Base-by-base conservation (phyloP, 2,329 filamentous ascomycete species). In the Aspergillus sp. region DNA sequence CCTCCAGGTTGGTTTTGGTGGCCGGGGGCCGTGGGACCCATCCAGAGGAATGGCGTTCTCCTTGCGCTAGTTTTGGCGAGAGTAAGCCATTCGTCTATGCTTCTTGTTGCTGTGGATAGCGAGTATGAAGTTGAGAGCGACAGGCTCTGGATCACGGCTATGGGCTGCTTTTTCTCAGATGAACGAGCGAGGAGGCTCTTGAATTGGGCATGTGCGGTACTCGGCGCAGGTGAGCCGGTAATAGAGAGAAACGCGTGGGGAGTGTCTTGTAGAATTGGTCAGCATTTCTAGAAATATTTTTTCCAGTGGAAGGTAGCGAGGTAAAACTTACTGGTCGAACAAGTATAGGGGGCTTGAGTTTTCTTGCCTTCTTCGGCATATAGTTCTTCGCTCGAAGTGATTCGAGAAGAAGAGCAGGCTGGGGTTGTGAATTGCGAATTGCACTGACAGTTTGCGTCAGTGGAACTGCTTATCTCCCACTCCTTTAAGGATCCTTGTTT, bases 31-130 rank as follows among this genome's bases (percentile, higher is more conserved):
- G 69, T 71, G 20, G 76, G 77, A 5, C 76, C 73, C 15, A 80
- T 57, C 70, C 77, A 77, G 17, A 80, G 70, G 61, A 79, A 75
- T 4, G 77, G 76, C 3, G 73, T 73, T 37, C 73, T 75, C 12
- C 72, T 69, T 56, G 70, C 66, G 11, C 70, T 74, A 24, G 64
- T 61, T 51, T 70, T 65, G 8, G 75, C 72, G 4, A 77, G 60
- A 9, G 59, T 57, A 19, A 73, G 64, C 74, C 76, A 78, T 66
- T 79, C 75, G 22, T 77, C 70, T 57, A 79, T 71, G 13, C 72
- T 73, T 22, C 60, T 57, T 8, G 66, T 66, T 6, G 73, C 70
- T 7, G 63, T 61, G n/a, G 63, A 37, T 37, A 66, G 61, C 19
- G 71, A 68, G 39, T 75, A 66, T 12, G 66, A 66, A 2, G 68